phyloP scores from a whole-genome alignment of 2,329 filamentous ascomycete genomes.

The Monosporascus cannonballus region DNA sequence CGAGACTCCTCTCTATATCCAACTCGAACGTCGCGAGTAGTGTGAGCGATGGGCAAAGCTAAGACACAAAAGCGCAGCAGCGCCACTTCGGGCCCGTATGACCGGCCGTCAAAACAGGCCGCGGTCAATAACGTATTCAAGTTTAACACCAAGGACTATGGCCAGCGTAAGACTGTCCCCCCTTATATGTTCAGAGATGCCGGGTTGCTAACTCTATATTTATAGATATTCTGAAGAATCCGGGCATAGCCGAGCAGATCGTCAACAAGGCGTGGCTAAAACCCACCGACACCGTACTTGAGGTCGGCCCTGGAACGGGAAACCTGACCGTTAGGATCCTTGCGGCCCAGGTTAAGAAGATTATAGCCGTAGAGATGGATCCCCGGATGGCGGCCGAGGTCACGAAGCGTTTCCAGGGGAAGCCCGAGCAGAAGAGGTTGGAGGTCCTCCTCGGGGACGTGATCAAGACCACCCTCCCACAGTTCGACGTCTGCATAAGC shows the following conservation, averaged over 20 bases:
- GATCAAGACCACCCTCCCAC: constrained; percentile 72
- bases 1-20: background rate
- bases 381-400: constrained; percentile 95
- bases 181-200: background rate
- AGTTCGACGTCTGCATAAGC: constrained; percentile 75
- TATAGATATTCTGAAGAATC: constrained; percentile 87
- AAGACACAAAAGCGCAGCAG: constrained; percentile 31
- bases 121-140: constrained; percentile 84
- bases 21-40: background rate
- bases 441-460: constrained; percentile 89
- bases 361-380: constrained; percentile 84
- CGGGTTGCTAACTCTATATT: background rate
- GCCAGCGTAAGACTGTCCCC: constrained; percentile 42
- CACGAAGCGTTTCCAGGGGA: constrained; percentile 89
- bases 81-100: constrained; percentile 33
- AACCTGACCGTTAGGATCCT: constrained; percentile 85
- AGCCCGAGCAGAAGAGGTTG: constrained; percentile 73
- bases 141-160: constrained; percentile 82
- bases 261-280: constrained; percentile 85
- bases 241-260: constrained; percentile 62
- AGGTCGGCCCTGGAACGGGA: constrained; percentile 76
- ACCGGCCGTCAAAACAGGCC: constrained; percentile 29
- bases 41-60: constrained; percentile 32
- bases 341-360: constrained; percentile 69
- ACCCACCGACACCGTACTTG: constrained; percentile 82